Percentiles rank a stretch among this genome's conserved stretches.
Evolutionary conservation across 176 grass and related monocot species (phyloP).

Genomic region (Elaeis guineensis): DNA sequence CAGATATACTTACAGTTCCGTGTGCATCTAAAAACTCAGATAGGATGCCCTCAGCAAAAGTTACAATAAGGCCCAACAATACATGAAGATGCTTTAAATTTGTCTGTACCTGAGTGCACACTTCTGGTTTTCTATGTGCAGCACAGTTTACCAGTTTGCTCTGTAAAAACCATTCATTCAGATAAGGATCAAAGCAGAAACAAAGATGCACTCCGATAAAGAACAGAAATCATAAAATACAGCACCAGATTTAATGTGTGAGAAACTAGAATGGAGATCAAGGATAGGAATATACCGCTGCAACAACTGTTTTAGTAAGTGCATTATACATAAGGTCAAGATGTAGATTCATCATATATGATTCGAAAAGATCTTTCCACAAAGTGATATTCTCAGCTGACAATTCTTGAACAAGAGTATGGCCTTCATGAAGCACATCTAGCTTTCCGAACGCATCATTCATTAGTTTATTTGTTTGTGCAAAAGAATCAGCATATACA

Average conservation of each 20-base stretch:
- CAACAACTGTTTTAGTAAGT: slow-evolving; percentile 36
- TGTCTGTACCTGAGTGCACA: slow-evolving; percentile 35
- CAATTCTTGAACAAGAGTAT: slow-evolving; percentile 29
- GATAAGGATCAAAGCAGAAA: not conserved
- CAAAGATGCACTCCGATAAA: not conserved
- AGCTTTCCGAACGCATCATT: slow-evolving; percentile 35
- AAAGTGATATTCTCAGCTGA: slow-evolving; percentile 40
- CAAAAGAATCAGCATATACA: slow-evolving; percentile 37
- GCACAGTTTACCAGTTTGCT: slow-evolving; percentile 6
- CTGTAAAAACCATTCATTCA: slow-evolving; percentile 20
- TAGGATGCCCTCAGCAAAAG: slow-evolving; percentile 68
- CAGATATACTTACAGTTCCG: slow-evolving; percentile 36
- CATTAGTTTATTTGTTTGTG: slow-evolving; percentile 30
- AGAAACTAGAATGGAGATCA: slow-evolving; percentile 13
- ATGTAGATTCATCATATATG: slow-evolving; percentile 44
- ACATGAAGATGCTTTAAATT: slow-evolving; percentile 54
- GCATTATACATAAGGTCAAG: slow-evolving; percentile 46
- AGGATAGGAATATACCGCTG: slow-evolving; percentile 40
- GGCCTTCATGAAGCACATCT: slow-evolving; percentile 18
- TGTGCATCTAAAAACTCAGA: slow-evolving; percentile 77
- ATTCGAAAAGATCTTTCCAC: slow-evolving; percentile 72
- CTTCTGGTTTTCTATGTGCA: slow-evolving; percentile 43
- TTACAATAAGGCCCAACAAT: slow-evolving; percentile 42
- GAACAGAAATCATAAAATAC: slow-evolving; percentile 14
- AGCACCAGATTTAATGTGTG: not conserved